Percentiles rank a stretch among this genome's conserved stretches.
These are phyloP conservation scores for Botrytis hyacinthi DNA, from an alignment of 2,329 filamentous ascomycete species.

Conservation along the genomic window DNA sequence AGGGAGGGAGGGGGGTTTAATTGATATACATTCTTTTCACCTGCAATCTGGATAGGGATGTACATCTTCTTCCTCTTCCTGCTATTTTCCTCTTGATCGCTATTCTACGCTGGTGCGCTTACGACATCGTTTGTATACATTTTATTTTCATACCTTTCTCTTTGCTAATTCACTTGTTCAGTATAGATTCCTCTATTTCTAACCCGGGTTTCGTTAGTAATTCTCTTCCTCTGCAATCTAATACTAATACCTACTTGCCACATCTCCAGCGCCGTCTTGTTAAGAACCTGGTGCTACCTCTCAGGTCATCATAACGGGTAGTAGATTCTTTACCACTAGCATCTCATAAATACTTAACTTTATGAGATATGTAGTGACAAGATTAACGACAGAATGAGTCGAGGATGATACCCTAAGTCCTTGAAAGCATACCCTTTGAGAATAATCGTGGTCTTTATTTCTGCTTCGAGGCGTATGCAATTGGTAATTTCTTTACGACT, in stretches of 20 bases:
- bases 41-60: background rate
- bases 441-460: background rate
- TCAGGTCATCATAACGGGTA: background rate
- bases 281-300: background rate
- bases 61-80: background rate
- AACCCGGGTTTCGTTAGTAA: background rate
- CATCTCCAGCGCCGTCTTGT: background rate
- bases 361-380: background rate
- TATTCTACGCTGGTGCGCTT: background rate
- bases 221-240: background rate
- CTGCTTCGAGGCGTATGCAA: background rate
- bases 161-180: background rate
- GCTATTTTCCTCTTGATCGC: background rate
- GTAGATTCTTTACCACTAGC: background rate
- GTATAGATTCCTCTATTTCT: background rate
- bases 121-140: background rate
- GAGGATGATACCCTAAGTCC: background rate
- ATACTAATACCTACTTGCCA: background rate
- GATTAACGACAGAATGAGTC: background rate
- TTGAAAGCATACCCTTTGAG: background rate
- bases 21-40: background rate
- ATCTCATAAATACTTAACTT: background rate
- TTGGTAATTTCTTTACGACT: background rate
- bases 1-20: background rate
- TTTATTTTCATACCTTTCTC: background rate